Conservation (phyloP, 768 basidiomycete species). For the Trametes maxima region DNA sequence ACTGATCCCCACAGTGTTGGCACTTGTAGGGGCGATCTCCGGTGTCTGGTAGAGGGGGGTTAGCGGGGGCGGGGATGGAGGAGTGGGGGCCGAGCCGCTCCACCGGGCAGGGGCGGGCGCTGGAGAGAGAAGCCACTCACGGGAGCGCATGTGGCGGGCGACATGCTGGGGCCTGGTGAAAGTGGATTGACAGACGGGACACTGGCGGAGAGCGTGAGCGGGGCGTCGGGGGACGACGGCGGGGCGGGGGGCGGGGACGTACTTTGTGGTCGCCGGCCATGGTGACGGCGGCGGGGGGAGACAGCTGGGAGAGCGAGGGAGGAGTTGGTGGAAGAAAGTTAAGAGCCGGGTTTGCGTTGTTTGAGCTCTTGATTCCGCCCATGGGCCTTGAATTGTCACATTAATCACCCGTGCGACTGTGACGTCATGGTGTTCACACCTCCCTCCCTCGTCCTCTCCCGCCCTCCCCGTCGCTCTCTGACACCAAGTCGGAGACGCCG, state of each 20-base stretch:
- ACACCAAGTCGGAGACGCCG: neutral
- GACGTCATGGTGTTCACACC: constrained; percentile 20
- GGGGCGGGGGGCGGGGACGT: constrained; percentile 15
- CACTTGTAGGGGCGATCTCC: constrained; percentile 91
- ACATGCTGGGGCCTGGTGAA: constrained; percentile 92
- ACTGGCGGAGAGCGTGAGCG: constrained; percentile 40
- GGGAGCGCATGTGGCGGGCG: constrained; percentile 87
- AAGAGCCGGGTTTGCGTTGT: constrained; percentile 16
- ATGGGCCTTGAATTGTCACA: constrained; percentile 18
- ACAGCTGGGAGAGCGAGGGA: constrained; percentile 9
- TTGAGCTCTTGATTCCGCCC: constrained; percentile 13
- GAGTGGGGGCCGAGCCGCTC: constrained; percentile 12
- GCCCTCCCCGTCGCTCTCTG: neutral
- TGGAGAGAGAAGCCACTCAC: constrained; percentile 50
- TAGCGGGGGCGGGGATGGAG: constrained; percentile 16
- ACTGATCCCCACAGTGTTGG: constrained; percentile 86
- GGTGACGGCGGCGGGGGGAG: constrained; percentile 7
- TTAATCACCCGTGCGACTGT: constrained; percentile 24
- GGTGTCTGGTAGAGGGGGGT: constrained; percentile 57
- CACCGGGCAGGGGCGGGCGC: constrained; percentile 22
- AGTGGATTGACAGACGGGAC: constrained; percentile 84
- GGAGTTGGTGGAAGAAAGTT: constrained; percentile 23
- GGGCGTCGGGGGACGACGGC: constrained; percentile 8
- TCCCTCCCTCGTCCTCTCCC: neutral
- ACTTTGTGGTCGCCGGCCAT: constrained; percentile 39